A percentile compares a stretch with the other conserved stretches of the same genome.
Conservation (phyloP, 2,329 filamentous ascomycete genomes). For the Reticulascus tulasneorum region DNA sequence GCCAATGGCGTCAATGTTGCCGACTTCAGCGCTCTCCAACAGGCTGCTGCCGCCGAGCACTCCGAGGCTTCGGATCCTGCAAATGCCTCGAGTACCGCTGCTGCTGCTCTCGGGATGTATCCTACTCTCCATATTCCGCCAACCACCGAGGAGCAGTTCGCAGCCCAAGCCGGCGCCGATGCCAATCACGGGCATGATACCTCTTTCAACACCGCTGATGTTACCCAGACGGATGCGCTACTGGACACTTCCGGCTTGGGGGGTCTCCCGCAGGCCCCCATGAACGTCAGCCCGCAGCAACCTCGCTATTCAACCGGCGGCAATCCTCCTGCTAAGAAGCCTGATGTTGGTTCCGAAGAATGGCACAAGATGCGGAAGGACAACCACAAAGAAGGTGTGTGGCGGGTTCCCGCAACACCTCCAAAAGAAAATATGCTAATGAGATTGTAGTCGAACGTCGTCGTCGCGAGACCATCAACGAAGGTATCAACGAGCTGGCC, state of each 20-base stretch:
- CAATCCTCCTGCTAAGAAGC: constrained; percentile 57
- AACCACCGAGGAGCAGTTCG: constrained; percentile 57
- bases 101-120: constrained; percentile 55
- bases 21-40: constrained; percentile 54
- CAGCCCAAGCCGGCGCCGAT: constrained; percentile 42
- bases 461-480: constrained; percentile 95
- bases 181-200: constrained; percentile 29
- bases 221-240: constrained; percentile 31
- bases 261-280: constrained; percentile 7
- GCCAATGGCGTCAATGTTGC: constrained; percentile 43
- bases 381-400: constrained; percentile 99
- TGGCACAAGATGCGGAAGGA: constrained; percentile 98
- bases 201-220: constrained; percentile 28
- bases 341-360: constrained; percentile 89
- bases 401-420: too few relatives aligned
- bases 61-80: constrained; percentile 44
- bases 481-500: constrained; percentile 95
- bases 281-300: constrained; percentile 13
- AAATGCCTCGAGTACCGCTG: constrained; percentile 56
- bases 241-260: background rate
- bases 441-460: constrained; percentile 75
- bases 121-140: constrained; percentile 55
- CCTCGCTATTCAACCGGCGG: constrained; percentile 29
- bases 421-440: constrained; percentile 17
- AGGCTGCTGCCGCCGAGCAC: constrained; percentile 45